phyloP scores from a whole-genome alignment of 2,329 filamentous ascomycete species.

The Sporothrix luriei region DNA sequence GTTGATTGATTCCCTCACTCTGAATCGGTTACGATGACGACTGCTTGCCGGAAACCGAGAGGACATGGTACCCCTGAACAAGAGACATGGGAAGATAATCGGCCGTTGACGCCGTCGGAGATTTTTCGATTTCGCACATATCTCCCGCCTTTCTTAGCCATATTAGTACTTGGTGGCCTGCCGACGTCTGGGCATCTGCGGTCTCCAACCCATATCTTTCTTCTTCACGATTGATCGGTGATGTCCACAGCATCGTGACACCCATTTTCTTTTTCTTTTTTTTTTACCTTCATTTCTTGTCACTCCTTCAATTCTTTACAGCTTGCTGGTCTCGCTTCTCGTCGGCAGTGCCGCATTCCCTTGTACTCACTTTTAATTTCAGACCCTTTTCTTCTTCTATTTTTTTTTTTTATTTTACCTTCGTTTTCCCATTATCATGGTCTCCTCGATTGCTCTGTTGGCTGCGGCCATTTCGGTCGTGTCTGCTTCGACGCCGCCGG shows the following conservation, averaged over 20 bases:
- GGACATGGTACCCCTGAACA: neutral
- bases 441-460: slow-evolving; percentile 39
- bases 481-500: slow-evolving; percentile 47
- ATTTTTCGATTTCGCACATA: neutral
- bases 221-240: neutral
- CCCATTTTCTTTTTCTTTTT: neutral
- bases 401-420: neutral
- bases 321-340: slow-evolving; percentile 32
- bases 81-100: neutral
- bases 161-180: neutral
- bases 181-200: neutral
- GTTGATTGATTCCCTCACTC: slow-evolving; percentile 16
- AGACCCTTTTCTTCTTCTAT: too few species aligned
- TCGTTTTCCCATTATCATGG: slow-evolving; percentile 25
- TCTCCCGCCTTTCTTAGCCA: neutral
- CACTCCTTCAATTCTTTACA: slow-evolving; percentile 12
- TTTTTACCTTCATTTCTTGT: neutral
- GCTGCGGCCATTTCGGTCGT: slow-evolving; percentile 34
- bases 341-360: slow-evolving; percentile 27
- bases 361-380: neutral
- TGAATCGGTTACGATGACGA: neutral
- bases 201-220: neutral
- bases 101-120: neutral
- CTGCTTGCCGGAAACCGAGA: neutral
- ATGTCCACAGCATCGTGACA: neutral